Evolutionary conservation across 495 filamentous ascomycete species (phyloP).

Genomic region (Hyaloscypha variabilis): DNA sequence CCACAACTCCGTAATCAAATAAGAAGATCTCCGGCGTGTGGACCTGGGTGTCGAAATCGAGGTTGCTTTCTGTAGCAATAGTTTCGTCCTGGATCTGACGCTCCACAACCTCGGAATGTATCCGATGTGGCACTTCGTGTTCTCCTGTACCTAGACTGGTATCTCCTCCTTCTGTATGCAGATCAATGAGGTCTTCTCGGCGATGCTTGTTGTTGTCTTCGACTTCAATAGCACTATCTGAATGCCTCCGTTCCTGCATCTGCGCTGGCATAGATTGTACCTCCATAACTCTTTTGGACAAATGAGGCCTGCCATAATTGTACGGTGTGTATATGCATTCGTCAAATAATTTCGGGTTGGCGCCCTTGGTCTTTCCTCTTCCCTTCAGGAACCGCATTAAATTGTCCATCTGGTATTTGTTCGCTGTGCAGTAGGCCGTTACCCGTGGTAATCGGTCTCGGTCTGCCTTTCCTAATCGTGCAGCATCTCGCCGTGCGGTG

Average conservation of each 20-base stretch:
- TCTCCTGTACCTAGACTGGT: slow-evolving; percentile 37
- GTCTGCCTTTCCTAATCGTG: slow-evolving; percentile 90
- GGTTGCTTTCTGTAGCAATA: slow-evolving; percentile 27
- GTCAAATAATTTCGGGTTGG: slow-evolving; percentile 89
- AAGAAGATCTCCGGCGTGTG: slow-evolving; percentile 94
- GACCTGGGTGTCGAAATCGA: slow-evolving; percentile 72
- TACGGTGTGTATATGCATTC: slow-evolving; percentile 97
- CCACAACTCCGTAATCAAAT: slow-evolving; percentile 98
- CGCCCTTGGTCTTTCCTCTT: slow-evolving; percentile 68
- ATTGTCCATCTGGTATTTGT: slow-evolving; percentile 83
- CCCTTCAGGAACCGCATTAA: slow-evolving; percentile 90
- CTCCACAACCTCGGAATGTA: slow-evolving; percentile 22
- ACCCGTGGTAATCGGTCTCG: slow-evolving; percentile 84
- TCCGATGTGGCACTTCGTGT: slow-evolving; percentile 27
- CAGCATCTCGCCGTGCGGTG: slow-evolving; percentile 89
- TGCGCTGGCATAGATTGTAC: slow-evolving; percentile 41
- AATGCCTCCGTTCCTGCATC: slow-evolving; percentile 65
- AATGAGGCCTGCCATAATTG: slow-evolving; percentile 54
- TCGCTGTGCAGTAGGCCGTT: slow-evolving; percentile 94
- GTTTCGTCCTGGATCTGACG: slow-evolving; percentile 22
- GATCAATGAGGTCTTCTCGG: slow-evolving; percentile 57
- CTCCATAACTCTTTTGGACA: slow-evolving; percentile 37
- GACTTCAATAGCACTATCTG: slow-evolving; percentile 62
- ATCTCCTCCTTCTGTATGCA: slow-evolving; percentile 41
- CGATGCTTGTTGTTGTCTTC: slow-evolving; percentile 49